phyloP scores from a whole-genome alignment of 768 basidiomycete genomes.

The Kwoniella dendrophila region DNA sequence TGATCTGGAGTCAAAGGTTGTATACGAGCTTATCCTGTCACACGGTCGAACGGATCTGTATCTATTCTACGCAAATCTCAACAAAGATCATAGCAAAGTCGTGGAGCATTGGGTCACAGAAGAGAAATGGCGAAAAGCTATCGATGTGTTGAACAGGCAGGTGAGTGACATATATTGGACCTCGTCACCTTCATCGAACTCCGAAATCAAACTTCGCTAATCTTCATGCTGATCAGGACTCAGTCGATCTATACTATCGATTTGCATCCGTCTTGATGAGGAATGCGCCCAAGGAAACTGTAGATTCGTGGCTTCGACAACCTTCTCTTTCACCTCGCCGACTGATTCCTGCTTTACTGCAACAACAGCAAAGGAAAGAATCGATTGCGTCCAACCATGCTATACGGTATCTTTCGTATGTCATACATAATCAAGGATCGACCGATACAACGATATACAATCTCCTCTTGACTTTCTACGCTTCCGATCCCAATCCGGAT shows the following conservation, averaged over 20 bases:
- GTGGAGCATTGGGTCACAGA: constrained; percentile 90
- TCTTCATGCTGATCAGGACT: constrained; percentile 61
- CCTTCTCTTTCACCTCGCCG: constrained; percentile 75
- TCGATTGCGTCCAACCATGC: constrained; percentile 65
- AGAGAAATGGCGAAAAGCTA: constrained; percentile 87
- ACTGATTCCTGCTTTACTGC: constrained; percentile 82
- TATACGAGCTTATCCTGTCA: constrained; percentile 89
- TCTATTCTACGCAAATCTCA: constrained; percentile 77
- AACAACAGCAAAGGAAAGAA: constrained; percentile 72
- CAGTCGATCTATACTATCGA: constrained; percentile 86
- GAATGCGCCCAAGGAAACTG: constrained; percentile 81
- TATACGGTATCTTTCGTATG: constrained; percentile 81
- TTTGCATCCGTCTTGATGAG: constrained; percentile 86
- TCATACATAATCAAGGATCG: constrained; percentile 77
- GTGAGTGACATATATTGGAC: constrained; percentile 58
- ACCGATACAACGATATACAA: constrained; percentile 89
- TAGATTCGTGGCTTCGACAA: constrained; percentile 89
- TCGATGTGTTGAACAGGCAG: constrained; percentile 87
- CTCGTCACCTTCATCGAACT: too few species aligned
- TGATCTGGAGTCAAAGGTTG: constrained; percentile 78
- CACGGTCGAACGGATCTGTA: constrained; percentile 93
- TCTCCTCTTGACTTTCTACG: constrained; percentile 83
- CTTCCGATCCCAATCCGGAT: constrained; percentile 59
- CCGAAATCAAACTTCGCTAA: too few species aligned
- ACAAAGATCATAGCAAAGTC: constrained; percentile 81